Percentiles rank a stretch among this genome's conserved stretches.
Conservation (phyloP, 176 grass and related monocot genomes). For the Rhynchospora breviuscula region DNA sequence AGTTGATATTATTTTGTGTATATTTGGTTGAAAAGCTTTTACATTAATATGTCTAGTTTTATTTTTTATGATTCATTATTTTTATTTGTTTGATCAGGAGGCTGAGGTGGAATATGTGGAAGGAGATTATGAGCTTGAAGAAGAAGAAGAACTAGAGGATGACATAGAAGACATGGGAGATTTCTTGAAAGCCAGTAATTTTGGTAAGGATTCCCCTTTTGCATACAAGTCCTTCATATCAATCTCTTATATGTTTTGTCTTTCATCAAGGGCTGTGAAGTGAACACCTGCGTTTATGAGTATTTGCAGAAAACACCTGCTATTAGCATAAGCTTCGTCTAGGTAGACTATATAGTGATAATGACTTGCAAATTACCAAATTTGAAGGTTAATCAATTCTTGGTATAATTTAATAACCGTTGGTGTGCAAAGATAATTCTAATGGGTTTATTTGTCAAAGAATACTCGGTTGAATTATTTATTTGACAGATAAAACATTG, state of each 20-base stretch:
- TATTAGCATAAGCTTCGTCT: not conserved
- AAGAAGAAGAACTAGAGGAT: constrained; percentile 56
- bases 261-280: not conserved
- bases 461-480: not conserved
- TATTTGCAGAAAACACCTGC: not conserved
- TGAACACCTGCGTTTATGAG: not conserved
- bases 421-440: not conserved
- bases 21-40: constrained; percentile 17
- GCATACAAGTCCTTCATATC: not conserved
- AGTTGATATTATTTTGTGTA: not conserved
- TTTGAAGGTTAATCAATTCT: too few species aligned
- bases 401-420: too few species aligned
- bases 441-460: not conserved
- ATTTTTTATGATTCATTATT: not conserved
- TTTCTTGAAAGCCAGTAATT: constrained; percentile 29
- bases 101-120: constrained; percentile 65
- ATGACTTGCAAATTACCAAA: not conserved
- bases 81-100: constrained; percentile 36
- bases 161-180: constrained; percentile 84
- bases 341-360: not conserved
- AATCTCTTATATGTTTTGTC: not conserved
- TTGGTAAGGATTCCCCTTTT: constrained; percentile 22
- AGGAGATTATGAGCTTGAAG: constrained; percentile 46
- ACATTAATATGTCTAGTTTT: not conserved
- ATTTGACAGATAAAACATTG: not conserved